Percentiles rank a stretch among this genome's conserved stretches.
Conservation (phyloP, 495 filamentous ascomycete species). For the Margaritispora aquatica region DNA sequence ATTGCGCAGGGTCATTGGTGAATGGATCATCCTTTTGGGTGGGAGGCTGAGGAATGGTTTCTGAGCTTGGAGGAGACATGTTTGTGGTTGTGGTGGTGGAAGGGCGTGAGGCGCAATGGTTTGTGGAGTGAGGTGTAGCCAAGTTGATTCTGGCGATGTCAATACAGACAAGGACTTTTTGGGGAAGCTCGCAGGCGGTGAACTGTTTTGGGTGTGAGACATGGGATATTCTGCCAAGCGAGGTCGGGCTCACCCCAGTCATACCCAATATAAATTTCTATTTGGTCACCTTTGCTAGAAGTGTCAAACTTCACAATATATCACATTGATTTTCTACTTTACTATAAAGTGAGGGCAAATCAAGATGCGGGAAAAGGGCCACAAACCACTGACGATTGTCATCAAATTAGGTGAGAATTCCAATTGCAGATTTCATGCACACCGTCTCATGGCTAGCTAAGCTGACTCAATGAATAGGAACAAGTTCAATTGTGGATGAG, state of each 20-base stretch:
- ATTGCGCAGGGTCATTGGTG: constrained; percentile 42
- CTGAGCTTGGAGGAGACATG: background rate
- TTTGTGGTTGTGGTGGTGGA: background rate
- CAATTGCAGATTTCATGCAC: background rate
- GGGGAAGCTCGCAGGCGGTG: constrained; percentile 10
- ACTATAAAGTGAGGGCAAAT: background rate
- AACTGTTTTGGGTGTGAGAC: constrained; percentile 2
- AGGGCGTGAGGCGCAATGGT: background rate
- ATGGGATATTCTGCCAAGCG: constrained; percentile 5
- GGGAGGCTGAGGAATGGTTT: background rate
- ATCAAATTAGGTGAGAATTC: constrained; percentile 23
- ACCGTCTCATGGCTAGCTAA: background rate
- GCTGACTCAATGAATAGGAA: constrained; percentile 54
- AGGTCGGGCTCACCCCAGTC: background rate
- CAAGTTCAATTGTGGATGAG: constrained; percentile 96
- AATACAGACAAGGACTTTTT: background rate
- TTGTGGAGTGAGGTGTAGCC: too few species aligned
- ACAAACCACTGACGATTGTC: constrained; percentile 34
- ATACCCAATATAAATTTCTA: background rate
- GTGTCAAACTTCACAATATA: background rate
- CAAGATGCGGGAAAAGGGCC: constrained; percentile 27
- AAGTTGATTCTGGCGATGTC: background rate
- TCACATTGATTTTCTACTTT: constrained; percentile 6
- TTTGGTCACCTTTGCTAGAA: background rate
- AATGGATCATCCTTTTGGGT: background rate